phyloP scores from a whole-genome alignment of 176 grass and related monocot genomes.

The Leersia perrieri region DNA sequence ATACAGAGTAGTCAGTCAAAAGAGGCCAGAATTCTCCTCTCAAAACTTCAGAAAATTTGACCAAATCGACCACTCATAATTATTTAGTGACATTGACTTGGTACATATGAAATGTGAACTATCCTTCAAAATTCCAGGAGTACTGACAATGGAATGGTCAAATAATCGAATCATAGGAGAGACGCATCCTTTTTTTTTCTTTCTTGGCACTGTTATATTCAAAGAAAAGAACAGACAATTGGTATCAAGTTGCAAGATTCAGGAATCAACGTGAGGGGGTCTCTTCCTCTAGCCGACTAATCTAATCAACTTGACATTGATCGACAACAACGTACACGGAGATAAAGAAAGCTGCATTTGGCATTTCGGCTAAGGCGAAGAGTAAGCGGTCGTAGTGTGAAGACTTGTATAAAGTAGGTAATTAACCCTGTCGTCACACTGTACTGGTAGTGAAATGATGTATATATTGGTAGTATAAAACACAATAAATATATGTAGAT shows the following conservation, averaged over 20 bases:
- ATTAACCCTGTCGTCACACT: neutral
- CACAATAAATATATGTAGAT: neutral
- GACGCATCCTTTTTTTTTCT: neutral
- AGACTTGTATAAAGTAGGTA: slow-evolving; percentile 3
- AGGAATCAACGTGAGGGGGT: neutral
- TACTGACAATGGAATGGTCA: neutral
- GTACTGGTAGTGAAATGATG: slow-evolving; percentile 18
- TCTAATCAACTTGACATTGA: neutral
- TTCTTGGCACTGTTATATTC: neutral
- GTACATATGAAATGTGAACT: neutral
- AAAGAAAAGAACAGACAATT: neutral
- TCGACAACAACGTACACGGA: slow-evolving; percentile 1
- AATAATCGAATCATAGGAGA: neutral
- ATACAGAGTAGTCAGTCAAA: neutral
- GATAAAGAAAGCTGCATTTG: neutral
- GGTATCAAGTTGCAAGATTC: neutral
- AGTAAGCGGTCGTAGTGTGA: neutral
- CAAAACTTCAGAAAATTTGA: neutral
- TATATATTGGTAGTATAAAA: neutral
- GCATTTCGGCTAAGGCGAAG: too few relatives aligned
- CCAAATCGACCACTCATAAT: neutral
- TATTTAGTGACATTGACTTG: neutral
- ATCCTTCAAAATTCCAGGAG: neutral
- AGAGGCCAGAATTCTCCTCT: neutral
- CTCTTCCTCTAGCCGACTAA: too few relatives aligned